These are phyloP conservation scores for Dactylellina drechsleri DNA, from an alignment of 2,329 filamentous ascomycete species.

Conservation along the genomic window DNA sequence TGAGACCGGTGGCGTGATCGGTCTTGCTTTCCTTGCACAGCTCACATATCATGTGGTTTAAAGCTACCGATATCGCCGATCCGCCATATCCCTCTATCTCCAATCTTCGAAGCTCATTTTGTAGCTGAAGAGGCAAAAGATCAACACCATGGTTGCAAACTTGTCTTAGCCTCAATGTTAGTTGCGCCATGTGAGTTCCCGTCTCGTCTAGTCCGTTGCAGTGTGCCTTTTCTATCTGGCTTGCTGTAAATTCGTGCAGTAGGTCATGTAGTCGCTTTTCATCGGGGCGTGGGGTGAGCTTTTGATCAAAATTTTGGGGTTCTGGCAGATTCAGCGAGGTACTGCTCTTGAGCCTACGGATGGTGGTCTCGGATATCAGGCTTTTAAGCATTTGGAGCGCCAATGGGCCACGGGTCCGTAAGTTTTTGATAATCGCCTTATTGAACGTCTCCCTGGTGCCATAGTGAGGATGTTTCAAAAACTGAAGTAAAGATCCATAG, in stretches of 20 bases:
- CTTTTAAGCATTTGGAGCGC: conserved; percentile 56
- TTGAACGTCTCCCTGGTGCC: conserved; percentile 55
- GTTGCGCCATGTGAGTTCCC: conserved; percentile 21
- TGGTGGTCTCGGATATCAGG: conserved; percentile 59
- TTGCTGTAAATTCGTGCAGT: conserved; percentile 6
- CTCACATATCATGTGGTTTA: conserved; percentile 19
- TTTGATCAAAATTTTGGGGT: conserved; percentile 28
- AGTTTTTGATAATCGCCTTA: conserved; percentile 56
- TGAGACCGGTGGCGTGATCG: neutral
- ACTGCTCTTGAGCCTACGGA: conserved; percentile 59
- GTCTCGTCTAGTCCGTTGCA: neutral
- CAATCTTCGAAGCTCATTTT: neutral
- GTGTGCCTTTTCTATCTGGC: conserved; percentile 4
- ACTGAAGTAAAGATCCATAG: conserved; percentile 61
- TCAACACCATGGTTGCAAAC: conserved; percentile 54
- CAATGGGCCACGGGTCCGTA: conserved; percentile 51
- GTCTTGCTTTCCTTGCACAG: conserved; percentile 8
- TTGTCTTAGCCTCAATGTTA: conserved; percentile 54
- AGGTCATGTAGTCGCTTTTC: conserved; percentile 22
- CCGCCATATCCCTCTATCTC: neutral
- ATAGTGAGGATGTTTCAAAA: conserved; percentile 59
- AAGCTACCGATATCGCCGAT: conserved; percentile 1
- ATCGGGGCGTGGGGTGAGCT: conserved; percentile 42
- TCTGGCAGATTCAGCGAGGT: conserved; percentile 35
- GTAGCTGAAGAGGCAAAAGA: conserved; percentile 13